Base-by-base conservation (phyloP, 345 rosid species). In the Brassica incana region DNA sequence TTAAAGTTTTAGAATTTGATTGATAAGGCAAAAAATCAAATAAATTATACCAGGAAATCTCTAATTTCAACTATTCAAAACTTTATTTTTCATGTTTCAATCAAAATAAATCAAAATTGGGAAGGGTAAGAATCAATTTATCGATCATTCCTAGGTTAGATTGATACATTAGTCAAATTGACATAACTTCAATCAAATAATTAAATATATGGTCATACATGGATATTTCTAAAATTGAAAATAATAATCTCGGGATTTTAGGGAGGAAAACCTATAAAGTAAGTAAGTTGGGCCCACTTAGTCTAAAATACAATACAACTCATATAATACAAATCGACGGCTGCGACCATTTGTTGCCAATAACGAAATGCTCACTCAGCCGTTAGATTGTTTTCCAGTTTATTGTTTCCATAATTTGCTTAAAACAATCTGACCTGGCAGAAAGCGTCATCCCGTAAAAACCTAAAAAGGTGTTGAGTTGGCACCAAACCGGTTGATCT, bases 371-470 rank as follows among this genome's bases (percentile, higher is more conserved):
- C 71, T 9, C 33, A 2, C 2, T 25, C 23, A 25, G 8, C 93
- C 91, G 90, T 88, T 75, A 60, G 90, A 88, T 89, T 0, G 0
- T 25, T 15, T 27, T 58, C 36, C 36, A 27, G 25, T 23, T 58
- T 14, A 43, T 25, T 35, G 2, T 32, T 63, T 56, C 8, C 33
- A 9, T 54, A 3, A 43, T 59, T 3, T 33, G 27, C 25, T 59
- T 58, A 52, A 58, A 58, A 8, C 7, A 29, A 8, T 79, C 88
- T 84, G 86, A 93, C 90, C 83, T 90, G 94, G 98, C 84, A 76
- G 36, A 81, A 29, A 36, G 79, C 81, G 69, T 83, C 82, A 72
- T 80, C 88, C 76, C 76, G 40, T 67, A 29, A 82, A 81, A 29
- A 85, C 73, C 90, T 48, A 7, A 69, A 80, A 80, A 75, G 72